These are phyloP conservation scores for Setaria viridis DNA, from an alignment of 202 grass and related monocot genomes.

Conservation along the genomic window DNA sequence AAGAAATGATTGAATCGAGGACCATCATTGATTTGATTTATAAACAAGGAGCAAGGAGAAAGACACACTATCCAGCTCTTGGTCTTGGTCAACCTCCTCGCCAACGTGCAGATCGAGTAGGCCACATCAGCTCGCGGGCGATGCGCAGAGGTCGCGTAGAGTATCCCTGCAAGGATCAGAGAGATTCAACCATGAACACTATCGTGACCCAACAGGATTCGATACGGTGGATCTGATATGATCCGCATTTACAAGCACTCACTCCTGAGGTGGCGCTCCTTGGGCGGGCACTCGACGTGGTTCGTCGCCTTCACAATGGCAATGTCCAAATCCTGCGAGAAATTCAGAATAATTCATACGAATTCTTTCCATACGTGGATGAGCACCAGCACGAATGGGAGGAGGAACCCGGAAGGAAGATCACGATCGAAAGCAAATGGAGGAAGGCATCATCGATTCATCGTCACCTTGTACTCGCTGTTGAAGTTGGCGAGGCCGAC, in stretches of 20 bases:
- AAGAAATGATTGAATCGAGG: conserved; percentile 6
- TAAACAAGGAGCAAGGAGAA: neutral
- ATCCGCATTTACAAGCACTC: conserved; percentile 40
- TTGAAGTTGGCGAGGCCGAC: conserved; percentile 96
- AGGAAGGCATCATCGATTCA: neutral
- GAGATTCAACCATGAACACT: neutral
- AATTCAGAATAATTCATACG: neutral
- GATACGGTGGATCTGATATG: neutral
- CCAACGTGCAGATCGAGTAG: conserved; percentile 77
- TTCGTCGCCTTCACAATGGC: conserved; percentile 96
- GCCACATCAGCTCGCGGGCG: conserved; percentile 79
- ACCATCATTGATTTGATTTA: neutral
- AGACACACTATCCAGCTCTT: conserved; percentile 85
- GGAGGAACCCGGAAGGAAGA: neutral
- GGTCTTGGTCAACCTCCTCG: conserved; percentile 90
- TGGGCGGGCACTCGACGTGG: conserved; percentile 91
- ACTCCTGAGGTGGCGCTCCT: conserved; percentile 92
- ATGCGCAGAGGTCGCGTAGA: conserved; percentile 58
- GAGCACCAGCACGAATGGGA: neutral
- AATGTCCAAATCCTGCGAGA: conserved; percentile 85
- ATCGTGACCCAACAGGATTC: neutral
- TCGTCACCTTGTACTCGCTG: conserved; percentile 88
- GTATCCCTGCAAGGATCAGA: conserved; percentile 61
- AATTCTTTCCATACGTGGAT: neutral
- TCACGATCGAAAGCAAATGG: neutral